Evolutionary conservation across 805 yeast species (phyloP).

Genomic region (Starmerella geochares): DNA sequence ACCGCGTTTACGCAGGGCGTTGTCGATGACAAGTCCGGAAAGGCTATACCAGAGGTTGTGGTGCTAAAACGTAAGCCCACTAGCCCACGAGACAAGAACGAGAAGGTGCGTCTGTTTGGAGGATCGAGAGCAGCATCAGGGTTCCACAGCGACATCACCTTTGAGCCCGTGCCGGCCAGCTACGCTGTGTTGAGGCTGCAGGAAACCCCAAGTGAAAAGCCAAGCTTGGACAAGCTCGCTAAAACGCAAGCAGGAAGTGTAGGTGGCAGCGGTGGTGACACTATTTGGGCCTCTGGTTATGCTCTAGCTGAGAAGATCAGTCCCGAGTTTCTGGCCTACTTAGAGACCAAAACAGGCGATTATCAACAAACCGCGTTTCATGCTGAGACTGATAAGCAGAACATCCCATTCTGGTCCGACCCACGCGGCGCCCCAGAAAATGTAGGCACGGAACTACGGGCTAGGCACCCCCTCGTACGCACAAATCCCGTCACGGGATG

Average conservation of each 20-base stretch:
- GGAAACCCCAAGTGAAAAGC: conserved; percentile 32
- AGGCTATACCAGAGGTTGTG: conserved; percentile 12
- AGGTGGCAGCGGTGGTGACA: conserved; percentile 36
- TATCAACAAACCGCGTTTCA: conserved; percentile 11
- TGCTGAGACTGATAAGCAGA: background rate
- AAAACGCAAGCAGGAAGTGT: conserved; percentile 9
- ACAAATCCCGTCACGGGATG: conserved; percentile 56
- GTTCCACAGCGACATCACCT: conserved; percentile 47
- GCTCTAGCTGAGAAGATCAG: conserved; percentile 45
- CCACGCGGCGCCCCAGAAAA: conserved; percentile 29
- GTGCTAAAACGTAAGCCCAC: conserved; percentile 6
- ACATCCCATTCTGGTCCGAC: conserved; percentile 20
- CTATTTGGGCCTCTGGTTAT: conserved; percentile 42
- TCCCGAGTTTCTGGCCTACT: conserved; percentile 38
- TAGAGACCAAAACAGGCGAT: conserved; percentile 36
- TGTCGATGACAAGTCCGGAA: conserved; percentile 4
- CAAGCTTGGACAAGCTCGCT: conserved; percentile 5
- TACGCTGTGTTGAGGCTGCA: conserved; percentile 41
- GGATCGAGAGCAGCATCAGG: conserved; percentile 1
- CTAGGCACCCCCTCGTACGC: conserved; percentile 50
- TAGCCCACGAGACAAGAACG: background rate
- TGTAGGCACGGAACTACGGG: conserved; percentile 31
- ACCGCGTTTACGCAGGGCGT: conserved; percentile 13
- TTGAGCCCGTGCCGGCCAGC: conserved; percentile 47
- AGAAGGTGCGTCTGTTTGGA: background rate